Evolutionary conservation across 2,329 filamentous ascomycete species (phyloP), one percentile per base, ranked within the genome.

Genomic region (Xylaria sp.): DNA sequence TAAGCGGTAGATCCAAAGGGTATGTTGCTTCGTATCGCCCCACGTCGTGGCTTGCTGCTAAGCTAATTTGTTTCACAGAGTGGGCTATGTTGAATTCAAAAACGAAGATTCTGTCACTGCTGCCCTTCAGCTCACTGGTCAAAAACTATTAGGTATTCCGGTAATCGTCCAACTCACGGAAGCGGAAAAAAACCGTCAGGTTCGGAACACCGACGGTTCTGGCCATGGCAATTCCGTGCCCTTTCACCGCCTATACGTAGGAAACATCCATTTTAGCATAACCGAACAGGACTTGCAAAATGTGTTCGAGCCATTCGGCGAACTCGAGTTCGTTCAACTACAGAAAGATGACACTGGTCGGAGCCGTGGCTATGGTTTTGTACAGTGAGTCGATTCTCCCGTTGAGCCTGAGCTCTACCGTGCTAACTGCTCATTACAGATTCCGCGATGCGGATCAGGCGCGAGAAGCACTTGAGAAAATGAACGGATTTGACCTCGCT

Each of bases 221-320:
- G 82, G 82, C 60, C 85, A 91, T 68, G 87, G 89, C 61, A 92
- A 92, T 73, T 89, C 90, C 63, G 88, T 96, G 61, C 94, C 94
- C 23, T 97, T 97, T 80, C 94, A 99, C 78, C 90, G 95, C 68
- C 88, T 99, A 61, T 99, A 97, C 76, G 93, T 99, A 68, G 94
- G 94, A 76, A 99, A 99, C 75, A 97, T 99, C 69, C 94, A 99
- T 80, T 99, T 99, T 83, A 97, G 92, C 74, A 96, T 99, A 74
- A 97, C 92, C 72, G 94, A 99, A 78, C 87, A 88, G 74, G 95
- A 99, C 77, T 81, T 99, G 66, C 89, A 93, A 80, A 92, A 93
- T 73, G 92, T 99, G 63, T 99, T 99, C 75, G 91, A 95, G 78
- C 93, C 94, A 1, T 99, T 97, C 76, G 94, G 94, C 69, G 92